phyloP scores from a whole-genome alignment of 1,284 basidiomycete species.

The Tremellales sp. region DNA sequence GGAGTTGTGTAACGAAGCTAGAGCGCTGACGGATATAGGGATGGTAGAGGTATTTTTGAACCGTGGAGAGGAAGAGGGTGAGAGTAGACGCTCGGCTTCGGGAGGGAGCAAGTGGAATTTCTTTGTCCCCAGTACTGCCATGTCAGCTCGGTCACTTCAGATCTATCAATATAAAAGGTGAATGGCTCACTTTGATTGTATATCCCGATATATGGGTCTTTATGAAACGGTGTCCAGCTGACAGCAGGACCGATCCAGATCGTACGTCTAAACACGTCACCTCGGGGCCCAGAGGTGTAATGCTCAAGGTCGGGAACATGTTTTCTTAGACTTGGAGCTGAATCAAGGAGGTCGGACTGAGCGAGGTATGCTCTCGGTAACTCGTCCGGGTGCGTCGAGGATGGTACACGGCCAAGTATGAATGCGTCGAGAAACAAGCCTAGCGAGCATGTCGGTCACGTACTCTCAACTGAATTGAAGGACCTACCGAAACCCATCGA shows the following conservation, averaged over 20 bases:
- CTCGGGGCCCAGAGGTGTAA: slow-evolving; percentile 20
- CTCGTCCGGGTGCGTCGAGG: slow-evolving; percentile 12
- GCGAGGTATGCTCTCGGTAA: slow-evolving; percentile 42
- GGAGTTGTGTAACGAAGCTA: slow-evolving; percentile 6
- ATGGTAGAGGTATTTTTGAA: slow-evolving; percentile 35
- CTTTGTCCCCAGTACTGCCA: slow-evolving; percentile 35
- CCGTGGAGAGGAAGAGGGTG: slow-evolving; percentile 17
- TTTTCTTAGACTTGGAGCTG: slow-evolving; percentile 9
- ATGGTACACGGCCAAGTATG: slow-evolving; percentile 34
- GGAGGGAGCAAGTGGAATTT: slow-evolving; percentile 39
- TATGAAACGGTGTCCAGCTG: slow-evolving; percentile 43
- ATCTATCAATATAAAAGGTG: background rate
- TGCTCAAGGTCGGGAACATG: slow-evolving; percentile 29
- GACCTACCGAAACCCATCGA: slow-evolving; percentile 38
- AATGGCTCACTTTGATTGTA: slow-evolving; percentile 35
- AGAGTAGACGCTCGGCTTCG: slow-evolving; percentile 16
- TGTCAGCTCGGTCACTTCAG: background rate
- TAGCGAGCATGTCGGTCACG: slow-evolving; percentile 16
- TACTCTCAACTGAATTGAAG: background rate
- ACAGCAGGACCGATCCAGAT: slow-evolving; percentile 41
- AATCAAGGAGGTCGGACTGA: slow-evolving; percentile 36
- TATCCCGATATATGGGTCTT: slow-evolving; percentile 42
- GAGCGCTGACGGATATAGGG: slow-evolving; percentile 26
- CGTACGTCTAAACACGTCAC: slow-evolving; percentile 33
- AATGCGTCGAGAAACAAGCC: slow-evolving; percentile 45